Base-by-base conservation (phyloP, 2,329 filamentous ascomycete species). In the Alternaria ventricosa region DNA sequence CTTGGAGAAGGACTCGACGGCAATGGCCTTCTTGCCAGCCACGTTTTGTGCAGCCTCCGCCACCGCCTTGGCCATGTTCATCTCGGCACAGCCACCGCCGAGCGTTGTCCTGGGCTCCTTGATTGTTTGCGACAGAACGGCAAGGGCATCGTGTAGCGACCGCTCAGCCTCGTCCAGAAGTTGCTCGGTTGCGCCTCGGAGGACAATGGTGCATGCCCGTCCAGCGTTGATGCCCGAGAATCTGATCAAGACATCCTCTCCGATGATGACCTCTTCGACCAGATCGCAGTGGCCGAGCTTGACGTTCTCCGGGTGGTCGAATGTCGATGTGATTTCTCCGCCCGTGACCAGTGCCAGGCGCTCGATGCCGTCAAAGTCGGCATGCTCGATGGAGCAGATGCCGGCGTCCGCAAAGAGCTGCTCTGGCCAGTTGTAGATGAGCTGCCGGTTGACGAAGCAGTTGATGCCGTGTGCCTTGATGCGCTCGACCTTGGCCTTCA, bases 341-440 rank as follows among this genome's bases (percentile, higher is more conserved):
- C 96, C 96, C 6, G 96, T 99, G 47, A 99, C 96, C 55, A 99
- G 86, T 10, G 96, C 95, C 73, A 99, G 83, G 46, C 96, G 89
- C 86, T 99, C 96, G 71, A 99, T 96, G 69, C 96, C 96, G 79
- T 99, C 96, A 78, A 99, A 99, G 83, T 99, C 96, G 70, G 96
- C 96, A 81, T 99, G 96, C 85, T 99, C 96, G 73, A 99, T 99
- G 27, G 94, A 97, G 86, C 97, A 92, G 82, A 99, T 98, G 66
- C 96, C 96, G 8, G 94, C 95, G 80, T 99, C 96, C 36, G 95
- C 94, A 78, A 99, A 99, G 50, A 99, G 90, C 84, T 99, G 96
- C 83, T 99, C 96, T 6, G 96, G 96, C 96, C 96, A 99, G 87
- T 99, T 99, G 87, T 99, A 99, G 84, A 99, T 99, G 68, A 99